Base-by-base conservation (phyloP, 441 rosid genomes). In the Metrosideros polymorpha region DNA sequence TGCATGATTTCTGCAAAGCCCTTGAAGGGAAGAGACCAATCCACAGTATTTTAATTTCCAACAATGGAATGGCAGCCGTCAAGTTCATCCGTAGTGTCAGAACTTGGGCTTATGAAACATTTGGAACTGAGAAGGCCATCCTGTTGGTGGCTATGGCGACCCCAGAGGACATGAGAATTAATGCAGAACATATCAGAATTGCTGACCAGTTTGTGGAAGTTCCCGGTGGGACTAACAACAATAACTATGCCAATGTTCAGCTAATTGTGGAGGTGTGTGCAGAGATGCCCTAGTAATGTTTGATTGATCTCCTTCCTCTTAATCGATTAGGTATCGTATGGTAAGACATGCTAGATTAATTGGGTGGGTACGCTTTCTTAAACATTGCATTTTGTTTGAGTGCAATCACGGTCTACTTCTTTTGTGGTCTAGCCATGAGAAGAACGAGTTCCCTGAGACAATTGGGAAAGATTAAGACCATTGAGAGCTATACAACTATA, bases 141-240 rank as follows among this genome's bases (percentile, higher is more conserved):
- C 88, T 97, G 86, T 90, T 98, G 98, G 99, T 94, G 29, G 99
- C 99, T 85, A 98, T 98, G 99, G 99, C 99, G 27, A 98, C 99
- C 52, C 99, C 99, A 45, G 99, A 98, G 90, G 99, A 98, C 93
- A 98, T 98, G 99, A 94, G 98, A 91, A 98, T 98, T 94, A 98
- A 97, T 89, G 99, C 99, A 2, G 99, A 98, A 89, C 99, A 98
- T 89, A 97, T 97, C 90, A 91, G 99, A 91, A 98, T 98, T 71
- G 99, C 99, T 82, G 99, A 98, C 93, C 99, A 96, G 90, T 98
- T 98, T 90, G 99, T 98, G n/a, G 99, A 98, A 93, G 99, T 98
- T 91, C 99, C 99, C n/a, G 99, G 99, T 52, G 99, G 99, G 88
- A 98, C 99, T 17, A 98, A 98, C 92, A 98, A 98, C 87, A 98